phyloP scores from a whole-genome alignment of 305 asterid species.

The Solanum hybrid region DNA sequence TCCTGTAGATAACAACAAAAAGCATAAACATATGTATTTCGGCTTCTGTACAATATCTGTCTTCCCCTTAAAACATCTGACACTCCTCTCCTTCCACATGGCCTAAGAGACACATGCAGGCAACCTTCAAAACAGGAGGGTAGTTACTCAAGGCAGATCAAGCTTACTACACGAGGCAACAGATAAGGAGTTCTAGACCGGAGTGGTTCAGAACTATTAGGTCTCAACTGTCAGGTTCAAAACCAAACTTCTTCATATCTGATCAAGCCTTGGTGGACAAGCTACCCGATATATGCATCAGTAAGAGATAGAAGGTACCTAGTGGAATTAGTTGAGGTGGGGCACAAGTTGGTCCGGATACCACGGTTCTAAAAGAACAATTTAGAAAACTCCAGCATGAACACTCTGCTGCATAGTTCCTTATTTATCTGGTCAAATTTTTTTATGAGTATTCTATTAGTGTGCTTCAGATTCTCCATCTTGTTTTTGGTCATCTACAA shows the following conservation, averaged over 20 bases:
- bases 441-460: background rate
- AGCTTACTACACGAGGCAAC: background rate
- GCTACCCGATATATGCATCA: background rate
- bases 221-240: background rate
- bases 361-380: background rate
- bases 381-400: background rate
- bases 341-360: background rate
- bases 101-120: background rate
- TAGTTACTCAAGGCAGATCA: background rate
- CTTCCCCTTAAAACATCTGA: background rate
- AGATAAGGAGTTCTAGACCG: background rate
- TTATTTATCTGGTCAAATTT: background rate
- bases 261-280: background rate
- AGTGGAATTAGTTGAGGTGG: background rate
- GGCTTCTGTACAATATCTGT: background rate
- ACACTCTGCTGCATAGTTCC: background rate
- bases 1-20: background rate
- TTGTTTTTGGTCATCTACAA: background rate
- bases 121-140: background rate
- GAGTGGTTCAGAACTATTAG: background rate
- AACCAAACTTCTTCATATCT: background rate
- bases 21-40: background rate
- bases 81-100: background rate
- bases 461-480: background rate
- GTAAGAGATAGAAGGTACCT: background rate